Evolutionary conservation across 805 yeast species (phyloP), one percentile per base, ranked within the genome.

Genomic region (Wickerhamomyces bisporus): DNA sequence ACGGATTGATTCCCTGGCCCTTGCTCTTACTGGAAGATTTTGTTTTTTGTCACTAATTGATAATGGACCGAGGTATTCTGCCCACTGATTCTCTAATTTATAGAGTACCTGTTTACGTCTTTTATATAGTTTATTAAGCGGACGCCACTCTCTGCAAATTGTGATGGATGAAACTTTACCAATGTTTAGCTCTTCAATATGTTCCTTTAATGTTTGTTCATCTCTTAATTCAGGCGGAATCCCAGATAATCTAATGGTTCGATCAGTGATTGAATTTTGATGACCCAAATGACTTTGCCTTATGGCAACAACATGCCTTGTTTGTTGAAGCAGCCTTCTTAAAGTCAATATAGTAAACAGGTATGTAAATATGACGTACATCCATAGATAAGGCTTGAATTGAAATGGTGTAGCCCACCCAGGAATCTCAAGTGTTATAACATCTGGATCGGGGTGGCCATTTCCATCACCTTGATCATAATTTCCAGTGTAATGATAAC

Each of bases 211-310:
- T 12, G 75, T 77, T n/a, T 70, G 70, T 48, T 79, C 88, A 40
- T 77, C 80, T 36, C 97, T 70, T 30, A 89, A 63, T 32, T 80
- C 79, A 0, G 85, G 81, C 0, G 98, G 97, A 5, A 91, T 86
- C 1, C 98, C 98, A 26, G 91, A 79, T 12, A 91, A 58, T 41
- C 91, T 67, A 29, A 93, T 81, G 1, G 98, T 93, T 56, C 96
- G 71, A 66, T 91, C 98, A 0, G 98, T 86, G 41, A 91, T 72
- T 9, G 95, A 81, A 55, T 83, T 83, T 57, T 89, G 97, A 45
- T 73, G 75, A 0, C 98, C 97, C 46, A 91, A 65, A 53, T 85
- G 83, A 36, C 63, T 64, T 61, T 91, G 98, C 44, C 98, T 74
- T 48, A 84, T 81, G 35, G 70, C 64, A 23, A 91, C 86, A 26